These are phyloP conservation scores for Cercis canadensis DNA, from an alignment of 306 rosid species.

Conservation along the genomic window DNA sequence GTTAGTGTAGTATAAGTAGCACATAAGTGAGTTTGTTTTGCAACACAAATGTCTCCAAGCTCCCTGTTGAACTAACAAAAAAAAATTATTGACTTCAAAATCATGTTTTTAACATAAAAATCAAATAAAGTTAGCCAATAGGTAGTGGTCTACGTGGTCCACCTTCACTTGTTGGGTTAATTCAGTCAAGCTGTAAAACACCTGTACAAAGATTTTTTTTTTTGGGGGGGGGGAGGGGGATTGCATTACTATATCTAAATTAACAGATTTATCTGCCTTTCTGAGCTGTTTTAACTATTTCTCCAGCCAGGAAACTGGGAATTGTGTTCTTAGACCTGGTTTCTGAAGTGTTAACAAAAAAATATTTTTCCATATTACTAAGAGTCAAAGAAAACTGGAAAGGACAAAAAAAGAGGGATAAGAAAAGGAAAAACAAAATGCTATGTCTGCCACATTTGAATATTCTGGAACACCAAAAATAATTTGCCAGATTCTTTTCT, in stretches of 20 bases:
- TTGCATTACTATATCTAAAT: not conserved
- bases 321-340: conserved; percentile 12
- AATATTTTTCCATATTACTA: not conserved
- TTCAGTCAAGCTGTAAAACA: not conserved
- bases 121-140: no score
- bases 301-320: conserved; percentile 10
- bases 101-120: no score
- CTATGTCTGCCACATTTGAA: conserved; percentile 29
- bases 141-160: no score
- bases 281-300: conserved; percentile 24
- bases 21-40: no score
- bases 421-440: conserved; percentile 5
- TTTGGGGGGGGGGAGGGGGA: no score
- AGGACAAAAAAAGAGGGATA: not conserved
- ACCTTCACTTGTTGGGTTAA: no score
- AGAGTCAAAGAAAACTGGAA: no score
- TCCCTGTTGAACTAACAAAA: no score
- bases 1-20: no score
- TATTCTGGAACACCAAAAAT: conserved; percentile 16
- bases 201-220: no score
- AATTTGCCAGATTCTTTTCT: conserved; percentile 8
- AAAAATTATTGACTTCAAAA: no score
- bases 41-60: no score
- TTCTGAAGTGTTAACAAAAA: conserved; percentile 6
- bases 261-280: not conserved